Evolutionary conservation across 495 filamentous ascomycete genomes (phyloP).

Genomic region (Penicillium verhagenii): DNA sequence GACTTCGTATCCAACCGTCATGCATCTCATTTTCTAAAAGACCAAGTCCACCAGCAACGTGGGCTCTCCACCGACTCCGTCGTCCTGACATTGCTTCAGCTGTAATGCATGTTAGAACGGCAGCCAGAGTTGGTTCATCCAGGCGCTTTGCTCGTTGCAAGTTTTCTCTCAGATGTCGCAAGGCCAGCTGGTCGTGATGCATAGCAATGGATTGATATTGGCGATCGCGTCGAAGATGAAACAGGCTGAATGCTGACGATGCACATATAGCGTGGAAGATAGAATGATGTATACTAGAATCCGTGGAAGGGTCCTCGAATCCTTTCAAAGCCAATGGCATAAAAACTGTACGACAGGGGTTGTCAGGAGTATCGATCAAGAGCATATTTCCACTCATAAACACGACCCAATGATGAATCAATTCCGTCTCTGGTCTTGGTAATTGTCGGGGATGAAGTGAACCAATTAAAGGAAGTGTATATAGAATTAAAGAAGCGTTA

Average conservation of each 20-base stretch:
- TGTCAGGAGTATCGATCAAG: conserved; percentile 24
- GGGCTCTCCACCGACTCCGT: conserved; percentile 25
- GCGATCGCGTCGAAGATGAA: conserved; percentile 18
- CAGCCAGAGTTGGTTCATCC: conserved; percentile 22
- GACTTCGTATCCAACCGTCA: conserved; percentile 19
- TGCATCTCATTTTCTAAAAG: conserved; percentile 24
- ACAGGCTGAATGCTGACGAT: conserved; percentile 31
- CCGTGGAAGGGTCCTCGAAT: conserved; percentile 8
- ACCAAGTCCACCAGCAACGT: conserved; percentile 25
- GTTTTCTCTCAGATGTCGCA: conserved; percentile 22
- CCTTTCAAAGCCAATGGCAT: conserved; percentile 27
- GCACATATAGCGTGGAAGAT: conserved; percentile 33
- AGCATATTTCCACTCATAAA: conserved; percentile 30
- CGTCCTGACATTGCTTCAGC: conserved; percentile 31
- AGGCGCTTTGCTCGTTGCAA: conserved; percentile 15
- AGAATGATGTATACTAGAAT: conserved; percentile 24
- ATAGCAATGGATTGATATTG: conserved; percentile 27
- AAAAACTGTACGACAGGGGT: conserved; percentile 25
- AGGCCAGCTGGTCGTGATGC: conserved; percentile 24
- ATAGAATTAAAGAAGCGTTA: neutral
- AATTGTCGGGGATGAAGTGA: conserved; percentile 10
- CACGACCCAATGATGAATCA: conserved; percentile 29
- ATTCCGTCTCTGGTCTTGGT: conserved; percentile 21
- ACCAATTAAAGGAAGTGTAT: neutral
- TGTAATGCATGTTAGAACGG: conserved; percentile 24